phyloP scores from a whole-genome alignment of 2,329 filamentous ascomycete genomes.

The Verticillium isaacii region DNA sequence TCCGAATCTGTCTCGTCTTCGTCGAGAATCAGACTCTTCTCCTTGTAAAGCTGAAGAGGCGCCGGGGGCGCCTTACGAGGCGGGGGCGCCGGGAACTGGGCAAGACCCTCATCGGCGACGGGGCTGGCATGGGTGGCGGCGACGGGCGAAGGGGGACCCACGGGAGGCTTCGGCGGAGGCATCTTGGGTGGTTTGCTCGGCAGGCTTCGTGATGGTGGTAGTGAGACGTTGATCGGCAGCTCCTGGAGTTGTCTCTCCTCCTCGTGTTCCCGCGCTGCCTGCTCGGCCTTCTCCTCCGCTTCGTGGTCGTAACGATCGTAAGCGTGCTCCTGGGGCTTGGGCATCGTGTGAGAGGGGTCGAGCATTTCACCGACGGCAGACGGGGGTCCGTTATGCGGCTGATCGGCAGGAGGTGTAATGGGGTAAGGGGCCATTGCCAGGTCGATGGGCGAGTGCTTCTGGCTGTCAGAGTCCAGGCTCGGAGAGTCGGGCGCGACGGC shows the following conservation, averaged over 20 bases:
- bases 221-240: slow-evolving; percentile 43
- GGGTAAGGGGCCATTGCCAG: slow-evolving; percentile 58
- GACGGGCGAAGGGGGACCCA: slow-evolving; percentile 28
- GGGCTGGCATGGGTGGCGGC: slow-evolving; percentile 39
- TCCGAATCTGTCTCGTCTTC: slow-evolving; percentile 72
- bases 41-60: slow-evolving; percentile 65
- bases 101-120: slow-evolving; percentile 36
- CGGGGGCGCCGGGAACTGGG: slow-evolving; percentile 54
- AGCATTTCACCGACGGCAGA: slow-evolving; percentile 47
- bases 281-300: slow-evolving; percentile 42
- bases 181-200: slow-evolving; percentile 45
- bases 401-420: slow-evolving; percentile 58
- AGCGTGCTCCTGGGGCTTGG: slow-evolving; percentile 55
- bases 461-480: slow-evolving; percentile 43
- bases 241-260: slow-evolving; percentile 36
- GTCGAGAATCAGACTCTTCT: slow-evolving; percentile 35
- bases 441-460: slow-evolving; percentile 54
- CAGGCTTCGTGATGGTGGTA: slow-evolving; percentile 54
- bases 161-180: slow-evolving; percentile 47
- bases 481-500: slow-evolving; percentile 41
- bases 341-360: slow-evolving; percentile 56
- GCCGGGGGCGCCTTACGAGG: slow-evolving; percentile 80
- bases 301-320: slow-evolving; percentile 52
- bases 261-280: slow-evolving; percentile 40
- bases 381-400: slow-evolving; percentile 26